phyloP scores from a whole-genome alignment of 805 yeast genomes.

The Lachancea waltii region DNA sequence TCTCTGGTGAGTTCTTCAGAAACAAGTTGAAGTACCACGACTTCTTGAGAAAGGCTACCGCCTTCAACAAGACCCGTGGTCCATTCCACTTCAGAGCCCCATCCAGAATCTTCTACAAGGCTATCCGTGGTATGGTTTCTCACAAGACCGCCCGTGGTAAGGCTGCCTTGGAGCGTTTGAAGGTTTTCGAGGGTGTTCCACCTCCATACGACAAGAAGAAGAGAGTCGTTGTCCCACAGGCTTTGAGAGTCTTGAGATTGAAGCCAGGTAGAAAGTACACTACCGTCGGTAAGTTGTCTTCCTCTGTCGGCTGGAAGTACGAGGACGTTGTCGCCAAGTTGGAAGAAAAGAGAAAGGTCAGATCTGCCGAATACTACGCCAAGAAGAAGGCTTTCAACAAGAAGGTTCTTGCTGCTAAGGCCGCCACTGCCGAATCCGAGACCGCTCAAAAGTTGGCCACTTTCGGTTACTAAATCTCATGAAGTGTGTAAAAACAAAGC shows the following conservation, averaged over 20 bases:
- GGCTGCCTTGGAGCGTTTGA: slow-evolving; percentile 98
- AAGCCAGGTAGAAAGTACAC: slow-evolving; percentile 99
- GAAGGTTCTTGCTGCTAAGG: slow-evolving; percentile 83
- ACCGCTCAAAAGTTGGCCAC: slow-evolving; percentile 91
- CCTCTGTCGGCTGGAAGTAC: slow-evolving; percentile 99
- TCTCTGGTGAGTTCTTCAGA: slow-evolving; percentile 99
- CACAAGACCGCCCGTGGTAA: slow-evolving; percentile 99
- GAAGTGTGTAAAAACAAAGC: slow-evolving; percentile 14
- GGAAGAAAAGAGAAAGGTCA: slow-evolving; percentile 99
- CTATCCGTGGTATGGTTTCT: slow-evolving; percentile 98
- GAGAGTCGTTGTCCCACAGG: slow-evolving; percentile 99
- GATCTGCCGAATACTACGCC: slow-evolving; percentile 98
- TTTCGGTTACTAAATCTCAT: slow-evolving; percentile 81
- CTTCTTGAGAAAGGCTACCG: slow-evolving; percentile 98
- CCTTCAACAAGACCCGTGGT: slow-evolving; percentile 98
- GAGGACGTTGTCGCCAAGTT: slow-evolving; percentile 94
- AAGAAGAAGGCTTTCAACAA: slow-evolving; percentile 94
- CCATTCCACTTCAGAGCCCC: slow-evolving; percentile 99
- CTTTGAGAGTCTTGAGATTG: slow-evolving; percentile 97
- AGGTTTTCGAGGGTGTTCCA: slow-evolving; percentile 99
- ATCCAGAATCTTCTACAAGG: slow-evolving; percentile 99
- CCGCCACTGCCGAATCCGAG: slow-evolving; percentile 83
- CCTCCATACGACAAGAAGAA: slow-evolving; percentile 99
- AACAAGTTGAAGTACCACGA: slow-evolving; percentile 99
- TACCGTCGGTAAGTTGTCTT: slow-evolving; percentile 91